Conservation (phyloP, 768 basidiomycete genomes). For the Tulasnella sp. region DNA sequence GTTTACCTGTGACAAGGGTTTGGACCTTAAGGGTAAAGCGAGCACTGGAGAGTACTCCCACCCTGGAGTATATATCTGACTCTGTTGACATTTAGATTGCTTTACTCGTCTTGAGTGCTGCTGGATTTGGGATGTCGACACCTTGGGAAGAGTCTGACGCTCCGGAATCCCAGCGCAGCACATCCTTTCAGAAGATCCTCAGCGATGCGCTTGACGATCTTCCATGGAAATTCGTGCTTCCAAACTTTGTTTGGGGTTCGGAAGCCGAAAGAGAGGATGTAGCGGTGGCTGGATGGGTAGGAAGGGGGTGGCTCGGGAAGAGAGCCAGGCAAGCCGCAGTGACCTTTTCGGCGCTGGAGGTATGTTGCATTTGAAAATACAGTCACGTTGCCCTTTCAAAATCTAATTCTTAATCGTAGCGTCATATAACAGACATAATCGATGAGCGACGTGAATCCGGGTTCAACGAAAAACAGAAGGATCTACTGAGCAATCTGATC, state of each 20-base stretch:
- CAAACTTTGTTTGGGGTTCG: not conserved
- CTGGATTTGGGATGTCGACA: not conserved
- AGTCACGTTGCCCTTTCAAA: not conserved
- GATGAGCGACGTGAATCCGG: not conserved
- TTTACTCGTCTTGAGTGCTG: not conserved
- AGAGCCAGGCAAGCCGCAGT: not conserved
- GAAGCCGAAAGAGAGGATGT: not conserved
- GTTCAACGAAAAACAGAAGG: not conserved
- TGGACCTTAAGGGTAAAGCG: not conserved
- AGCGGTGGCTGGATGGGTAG: not conserved
- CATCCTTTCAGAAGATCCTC: not conserved
- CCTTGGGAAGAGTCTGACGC: not conserved
- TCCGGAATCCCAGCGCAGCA: too few relatives aligned
- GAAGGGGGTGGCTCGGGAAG: not conserved
- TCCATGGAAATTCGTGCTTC: not conserved
- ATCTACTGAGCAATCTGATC: not conserved
- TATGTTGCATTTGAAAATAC: not conserved
- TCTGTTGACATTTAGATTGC: not conserved
- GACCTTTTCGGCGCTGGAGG: not conserved
- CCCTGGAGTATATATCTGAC: not conserved
- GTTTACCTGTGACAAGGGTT: not conserved
- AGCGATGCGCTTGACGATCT: constrained; percentile 1
- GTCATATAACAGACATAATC: constrained; percentile 3
- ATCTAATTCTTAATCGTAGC: not conserved
- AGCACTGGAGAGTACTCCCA: not conserved